Base-by-base conservation (phyloP, 768 basidiomycete species). In the Pulveroboletus sp. region DNA sequence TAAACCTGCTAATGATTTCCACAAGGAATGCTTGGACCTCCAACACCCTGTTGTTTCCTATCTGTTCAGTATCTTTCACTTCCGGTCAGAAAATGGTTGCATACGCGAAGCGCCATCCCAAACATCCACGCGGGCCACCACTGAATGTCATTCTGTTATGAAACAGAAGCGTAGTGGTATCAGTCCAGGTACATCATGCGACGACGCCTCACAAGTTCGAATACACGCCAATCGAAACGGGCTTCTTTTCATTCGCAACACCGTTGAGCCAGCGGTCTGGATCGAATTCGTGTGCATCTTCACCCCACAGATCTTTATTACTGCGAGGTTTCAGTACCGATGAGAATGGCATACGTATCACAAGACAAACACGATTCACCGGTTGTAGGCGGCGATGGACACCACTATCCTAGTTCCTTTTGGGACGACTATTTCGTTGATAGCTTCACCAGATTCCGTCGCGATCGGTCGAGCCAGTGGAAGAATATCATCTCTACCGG, bases 11-110 rank as follows among this genome's bases (percentile, higher is more conserved):
- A 34, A 84, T 48, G 19, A 81, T 67, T 56, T 82, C 80, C 20
- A 77, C 72, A n/a, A 84, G 57, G 63, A 85, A 81, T 0, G 75
- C 71, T 52, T 84, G 82, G 14, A 83, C 59, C 59, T 85, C 81
- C 34, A 74, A 58, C 0, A 81, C 56, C 5, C 69, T 72, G 52
- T 36, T 2, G 19, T 45, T 21, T 21, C 10, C 23, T 6, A 43
- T 50, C 21, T 19, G 34, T 31, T 46, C 21, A 49, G 43, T 19
- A 42, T 47, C 41, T 40, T 39, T 27, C n/a, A 9, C 19, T n/a
- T 27, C 23, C 17, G 5, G 12, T 5, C n/a, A 41, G 8, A 36
- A 24, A 45, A n/a, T 5, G 4, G 9, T 8, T 20, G 42, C 61
- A 34, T 24, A 69, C 66, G 68, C 61, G 47, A 68, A 68, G 17